Evolutionary conservation across 2,329 filamentous ascomycete species (phyloP).

Genomic region (Tetracladium maxilliforme): DNA sequence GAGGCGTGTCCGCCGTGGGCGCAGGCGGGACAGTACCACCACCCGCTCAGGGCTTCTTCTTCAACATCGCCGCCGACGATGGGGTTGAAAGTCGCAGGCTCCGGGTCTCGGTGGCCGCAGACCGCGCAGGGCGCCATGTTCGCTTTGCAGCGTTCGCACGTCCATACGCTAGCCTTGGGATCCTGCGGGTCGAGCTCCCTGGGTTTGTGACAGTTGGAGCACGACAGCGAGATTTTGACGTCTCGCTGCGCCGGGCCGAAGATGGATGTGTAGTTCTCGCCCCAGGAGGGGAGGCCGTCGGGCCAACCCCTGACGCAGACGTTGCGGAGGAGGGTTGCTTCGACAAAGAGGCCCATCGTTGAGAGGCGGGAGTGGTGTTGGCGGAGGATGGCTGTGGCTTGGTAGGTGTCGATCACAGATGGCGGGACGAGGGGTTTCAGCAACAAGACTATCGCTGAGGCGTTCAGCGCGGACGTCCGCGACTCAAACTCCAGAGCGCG

Average conservation of each 20-base stretch:
- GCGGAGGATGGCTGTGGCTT: slow-evolving; percentile 38
- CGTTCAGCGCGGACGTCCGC: slow-evolving; percentile 39
- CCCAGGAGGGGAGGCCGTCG: slow-evolving; percentile 25
- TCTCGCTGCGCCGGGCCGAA: slow-evolving; percentile 38
- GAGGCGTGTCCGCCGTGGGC: slow-evolving; percentile 46
- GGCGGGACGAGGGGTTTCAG: slow-evolving; percentile 40
- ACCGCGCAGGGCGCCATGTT: slow-evolving; percentile 42
- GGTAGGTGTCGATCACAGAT: slow-evolving; percentile 36
- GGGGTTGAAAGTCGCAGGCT: slow-evolving; percentile 18
- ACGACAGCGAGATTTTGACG: slow-evolving; percentile 35
- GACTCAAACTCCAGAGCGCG: slow-evolving; percentile 41
- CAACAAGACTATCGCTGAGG: slow-evolving; percentile 44
- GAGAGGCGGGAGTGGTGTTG: slow-evolving; percentile 46
- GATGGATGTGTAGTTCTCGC: slow-evolving; percentile 35
- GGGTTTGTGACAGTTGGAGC: slow-evolving; percentile 39
- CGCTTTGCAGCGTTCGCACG: slow-evolving; percentile 37
- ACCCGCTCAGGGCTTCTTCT: slow-evolving; percentile 14
- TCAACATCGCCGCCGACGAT: slow-evolving; percentile 9
- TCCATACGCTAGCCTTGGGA: slow-evolving; percentile 29
- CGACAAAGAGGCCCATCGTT: slow-evolving; percentile 41
- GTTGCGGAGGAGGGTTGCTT: slow-evolving; percentile 46
- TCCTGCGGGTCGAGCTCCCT: slow-evolving; percentile 34
- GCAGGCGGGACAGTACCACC: slow-evolving; percentile 51
- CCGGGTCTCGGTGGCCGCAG: slow-evolving; percentile 37
- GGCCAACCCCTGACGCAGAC: slow-evolving; percentile 48